Evolutionary conservation across 2,329 filamentous ascomycete species (phyloP), one percentile per base, ranked within the genome.

Genomic region (Aspergillus jensenii): DNA sequence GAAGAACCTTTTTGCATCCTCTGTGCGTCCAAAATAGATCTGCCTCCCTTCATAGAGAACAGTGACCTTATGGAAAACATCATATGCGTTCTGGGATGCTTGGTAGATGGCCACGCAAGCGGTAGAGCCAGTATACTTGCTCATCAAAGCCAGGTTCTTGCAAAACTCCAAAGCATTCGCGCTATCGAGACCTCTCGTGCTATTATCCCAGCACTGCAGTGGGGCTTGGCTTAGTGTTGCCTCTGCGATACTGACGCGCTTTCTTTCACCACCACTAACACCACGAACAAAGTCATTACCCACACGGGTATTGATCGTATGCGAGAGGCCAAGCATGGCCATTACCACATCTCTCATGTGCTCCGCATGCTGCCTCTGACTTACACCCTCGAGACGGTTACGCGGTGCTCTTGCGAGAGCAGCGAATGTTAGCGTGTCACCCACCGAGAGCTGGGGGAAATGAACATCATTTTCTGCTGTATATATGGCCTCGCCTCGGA

Each of bases 401-500:
- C 72, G 68, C 14, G 82, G 81, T n/a, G 79, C 79, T 23, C 81
- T 76, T 6, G 90, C 88, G n/a, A 84, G 80, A 4, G 90, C 89
- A 17, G 90, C 90, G 61, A 93, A 93, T 55, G 85, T 87, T 47
- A 93, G 81, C 1, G 90, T 95, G 75, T 93, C 88, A 51, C 89
- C 89, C 43, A 93, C 90, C 1, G 84, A 87, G 66, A 95, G 76
- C 77, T 88, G 85, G 17, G 90, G 89, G 71, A 93, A 93, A 75
- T 93, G 90, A 4, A 90, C 87, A 70, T 96, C 91, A 39, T 90
- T 87, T 73, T 95, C 90, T 59, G 90, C 90, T 0, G 90, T 93
- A 76, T 95, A 95, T 71, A 95, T 93, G 60, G 90, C 90, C 75
- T 96, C 91, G 63, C 91, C 91, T 31, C 90, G 87, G 76, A 93